A percentile compares a stretch with the other conserved stretches of the same genome.
Evolutionary conservation across 208 protist species (phyloP).

Genomic region (Crithidia sp.): DNA sequence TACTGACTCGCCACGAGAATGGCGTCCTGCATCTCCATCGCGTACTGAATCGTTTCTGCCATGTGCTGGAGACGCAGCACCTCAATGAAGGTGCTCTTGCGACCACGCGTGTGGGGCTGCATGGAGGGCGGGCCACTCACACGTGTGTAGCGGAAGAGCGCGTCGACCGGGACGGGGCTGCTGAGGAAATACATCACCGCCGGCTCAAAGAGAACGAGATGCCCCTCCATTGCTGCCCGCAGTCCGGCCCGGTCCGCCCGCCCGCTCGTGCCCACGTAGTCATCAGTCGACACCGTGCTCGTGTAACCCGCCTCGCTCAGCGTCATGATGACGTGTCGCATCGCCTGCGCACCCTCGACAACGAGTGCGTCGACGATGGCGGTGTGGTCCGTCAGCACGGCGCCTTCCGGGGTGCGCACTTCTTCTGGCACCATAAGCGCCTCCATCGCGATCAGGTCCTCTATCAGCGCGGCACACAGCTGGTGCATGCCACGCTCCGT

Average conservation of each 20-base stretch:
- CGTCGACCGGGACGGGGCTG: slow-evolving; percentile 33
- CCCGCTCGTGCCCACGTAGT: slow-evolving; percentile 7
- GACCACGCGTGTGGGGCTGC: slow-evolving; percentile 22
- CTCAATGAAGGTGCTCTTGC: slow-evolving; percentile 46
- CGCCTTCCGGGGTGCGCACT: slow-evolving; percentile 22
- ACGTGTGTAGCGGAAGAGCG: slow-evolving; percentile 34
- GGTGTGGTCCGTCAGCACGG: slow-evolving; percentile 20
- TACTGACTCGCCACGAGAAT: slow-evolving; percentile 37
- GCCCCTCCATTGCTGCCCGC: slow-evolving; percentile 13
- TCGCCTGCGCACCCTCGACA: slow-evolving; percentile 29
- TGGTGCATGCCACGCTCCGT: slow-evolving; percentile 26
- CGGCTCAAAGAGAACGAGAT: slow-evolving; percentile 25
- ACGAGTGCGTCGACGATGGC: slow-evolving; percentile 26
- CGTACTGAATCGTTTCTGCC: slow-evolving; percentile 46
- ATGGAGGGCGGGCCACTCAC: slow-evolving; percentile 17
- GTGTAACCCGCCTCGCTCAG: slow-evolving; percentile 12
- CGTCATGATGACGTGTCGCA: slow-evolving; percentile 28
- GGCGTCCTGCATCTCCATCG: slow-evolving; percentile 44
- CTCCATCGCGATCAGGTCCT: slow-evolving; percentile 33
- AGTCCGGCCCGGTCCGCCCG: slow-evolving; percentile 8
- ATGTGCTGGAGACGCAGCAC: slow-evolving; percentile 49
- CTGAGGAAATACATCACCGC: slow-evolving; percentile 33
- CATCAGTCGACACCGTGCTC: slow-evolving; percentile 2
- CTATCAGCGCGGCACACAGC: slow-evolving; percentile 35
- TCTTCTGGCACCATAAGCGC: slow-evolving; percentile 23